A percentile compares a stretch with the other conserved stretches of the same genome.
Evolutionary conservation across 2,329 filamentous ascomycete species (phyloP).

Genomic region (Peltaster fructicola): DNA sequence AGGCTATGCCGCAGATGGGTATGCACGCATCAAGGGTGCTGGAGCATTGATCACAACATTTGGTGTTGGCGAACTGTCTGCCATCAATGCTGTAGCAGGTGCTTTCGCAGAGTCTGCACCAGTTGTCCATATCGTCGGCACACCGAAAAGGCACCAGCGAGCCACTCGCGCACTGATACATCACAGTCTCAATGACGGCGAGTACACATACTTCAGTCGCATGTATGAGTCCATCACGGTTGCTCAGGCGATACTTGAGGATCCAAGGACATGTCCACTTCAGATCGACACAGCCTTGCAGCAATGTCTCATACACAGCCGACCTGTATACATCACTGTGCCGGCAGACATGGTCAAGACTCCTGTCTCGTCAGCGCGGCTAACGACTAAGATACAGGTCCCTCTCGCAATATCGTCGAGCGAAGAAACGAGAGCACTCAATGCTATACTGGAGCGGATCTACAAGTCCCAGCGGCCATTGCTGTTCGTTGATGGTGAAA

Average conservation of each 20-base stretch:
- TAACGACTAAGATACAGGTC: too few species aligned
- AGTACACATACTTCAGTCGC: slow-evolving; percentile 12
- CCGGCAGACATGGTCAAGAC: slow-evolving; percentile 11
- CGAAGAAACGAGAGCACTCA: slow-evolving; percentile 3
- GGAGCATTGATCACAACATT: slow-evolving; percentile 58
- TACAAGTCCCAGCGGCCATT: slow-evolving; percentile 5
- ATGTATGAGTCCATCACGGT: slow-evolving; percentile 14
- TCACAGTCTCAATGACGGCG: slow-evolving; percentile 13
- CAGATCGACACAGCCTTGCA: slow-evolving; percentile 15
- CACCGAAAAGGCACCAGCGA: too few species aligned
- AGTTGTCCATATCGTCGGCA: slow-evolving; percentile 43
- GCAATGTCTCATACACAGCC: slow-evolving; percentile 8
- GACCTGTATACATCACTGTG: slow-evolving; percentile 14
- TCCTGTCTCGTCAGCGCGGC: too few species aligned
- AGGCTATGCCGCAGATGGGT: slow-evolving; percentile 59
- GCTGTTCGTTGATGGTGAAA: slow-evolving; percentile 12
- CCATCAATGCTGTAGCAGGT: slow-evolving; percentile 57
- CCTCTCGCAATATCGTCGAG: too few species aligned
- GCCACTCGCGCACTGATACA: slow-evolving; percentile 11
- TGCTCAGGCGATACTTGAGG: slow-evolving; percentile 9
- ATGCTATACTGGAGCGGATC: slow-evolving; percentile 4
- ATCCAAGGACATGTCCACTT: slow-evolving; percentile 8
- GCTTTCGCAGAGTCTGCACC: slow-evolving; percentile 56
- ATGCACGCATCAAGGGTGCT: slow-evolving; percentile 55
- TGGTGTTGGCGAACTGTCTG: slow-evolving; percentile 51